These are phyloP conservation scores for Sporothrix mexicana DNA, from an alignment of 2,329 filamentous ascomycete genomes.

Conservation along the genomic window DNA sequence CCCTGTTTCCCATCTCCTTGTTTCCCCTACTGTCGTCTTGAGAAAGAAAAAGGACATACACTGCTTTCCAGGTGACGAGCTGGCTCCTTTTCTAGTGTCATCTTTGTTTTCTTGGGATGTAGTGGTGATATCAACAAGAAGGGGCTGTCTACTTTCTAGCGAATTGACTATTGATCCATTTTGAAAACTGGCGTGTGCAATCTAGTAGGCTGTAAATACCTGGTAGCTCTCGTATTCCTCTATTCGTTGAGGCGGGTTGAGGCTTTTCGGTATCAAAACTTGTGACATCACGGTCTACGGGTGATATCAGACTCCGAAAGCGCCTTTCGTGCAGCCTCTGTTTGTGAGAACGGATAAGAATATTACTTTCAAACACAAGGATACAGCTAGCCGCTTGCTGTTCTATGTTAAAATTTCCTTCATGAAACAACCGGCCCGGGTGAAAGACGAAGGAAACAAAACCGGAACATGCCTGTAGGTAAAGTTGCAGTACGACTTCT, in stretches of 20 bases:
- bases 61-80: background rate
- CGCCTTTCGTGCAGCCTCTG: background rate
- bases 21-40: background rate
- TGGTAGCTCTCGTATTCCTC: no score
- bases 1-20: no score
- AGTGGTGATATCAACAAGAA: background rate
- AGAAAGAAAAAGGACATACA: background rate
- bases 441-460: background rate
- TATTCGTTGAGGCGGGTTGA: no score
- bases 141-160: background rate
- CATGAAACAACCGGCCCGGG: slow-evolving; percentile 19
- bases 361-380: background rate
- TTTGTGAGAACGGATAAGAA: background rate
- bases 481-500: no score
- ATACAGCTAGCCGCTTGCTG: background rate
- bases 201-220: background rate
- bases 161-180: background rate
- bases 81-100: background rate
- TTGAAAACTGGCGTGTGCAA: background rate
- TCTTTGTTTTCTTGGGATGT: background rate
- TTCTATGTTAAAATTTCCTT: no score
- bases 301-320: background rate
- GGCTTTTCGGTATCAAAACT: background rate
- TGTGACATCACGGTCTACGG: background rate
- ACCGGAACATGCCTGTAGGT: background rate